Percentiles rank a stretch among this genome's conserved stretches.
Evolutionary conservation across 1,284 basidiomycete genomes (phyloP).

Genomic region (Puccinia horiana): DNA sequence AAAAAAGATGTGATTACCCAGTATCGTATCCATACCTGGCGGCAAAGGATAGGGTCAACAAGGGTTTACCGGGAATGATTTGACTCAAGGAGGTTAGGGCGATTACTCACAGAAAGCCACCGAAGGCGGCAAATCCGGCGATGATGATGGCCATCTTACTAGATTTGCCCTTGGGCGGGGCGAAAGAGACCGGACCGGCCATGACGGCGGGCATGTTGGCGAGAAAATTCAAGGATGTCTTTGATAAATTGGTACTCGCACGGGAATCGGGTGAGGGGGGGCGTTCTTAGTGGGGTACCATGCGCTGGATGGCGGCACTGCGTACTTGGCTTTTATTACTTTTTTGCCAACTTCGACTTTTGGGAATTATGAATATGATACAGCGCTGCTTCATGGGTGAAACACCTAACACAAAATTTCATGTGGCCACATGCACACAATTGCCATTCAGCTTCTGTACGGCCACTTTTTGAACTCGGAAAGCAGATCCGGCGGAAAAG

Average conservation of each 20-base stretch:
- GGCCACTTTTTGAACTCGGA: neutral
- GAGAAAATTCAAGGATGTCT: neutral
- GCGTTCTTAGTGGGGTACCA: too few species aligned
- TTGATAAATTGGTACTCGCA: neutral
- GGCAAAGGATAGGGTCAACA: neutral
- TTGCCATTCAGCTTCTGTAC: neutral
- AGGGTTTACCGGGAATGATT: neutral
- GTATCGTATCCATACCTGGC: constrained; percentile 46
- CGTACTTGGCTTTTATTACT: neutral
- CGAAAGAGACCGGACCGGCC: constrained; percentile 36
- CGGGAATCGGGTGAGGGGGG: neutral
- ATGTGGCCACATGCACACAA: neutral
- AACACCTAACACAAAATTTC: neutral
- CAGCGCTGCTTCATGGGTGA: neutral
- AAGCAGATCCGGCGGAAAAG: constrained; percentile 8
- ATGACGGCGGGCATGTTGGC: constrained; percentile 43
- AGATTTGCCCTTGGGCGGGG: constrained; percentile 44
- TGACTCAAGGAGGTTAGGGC: neutral
- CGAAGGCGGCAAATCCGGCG: constrained; percentile 47
- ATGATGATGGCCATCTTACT: constrained; percentile 45
- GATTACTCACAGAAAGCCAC: constrained; percentile 41
- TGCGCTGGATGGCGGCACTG: too few species aligned
- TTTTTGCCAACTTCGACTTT: neutral
- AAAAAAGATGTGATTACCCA: constrained; percentile 27
- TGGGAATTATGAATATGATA: neutral